Evolutionary conservation across 2,329 filamentous ascomycete genomes (phyloP).

Genomic region (Rutstroemia sp.): DNA sequence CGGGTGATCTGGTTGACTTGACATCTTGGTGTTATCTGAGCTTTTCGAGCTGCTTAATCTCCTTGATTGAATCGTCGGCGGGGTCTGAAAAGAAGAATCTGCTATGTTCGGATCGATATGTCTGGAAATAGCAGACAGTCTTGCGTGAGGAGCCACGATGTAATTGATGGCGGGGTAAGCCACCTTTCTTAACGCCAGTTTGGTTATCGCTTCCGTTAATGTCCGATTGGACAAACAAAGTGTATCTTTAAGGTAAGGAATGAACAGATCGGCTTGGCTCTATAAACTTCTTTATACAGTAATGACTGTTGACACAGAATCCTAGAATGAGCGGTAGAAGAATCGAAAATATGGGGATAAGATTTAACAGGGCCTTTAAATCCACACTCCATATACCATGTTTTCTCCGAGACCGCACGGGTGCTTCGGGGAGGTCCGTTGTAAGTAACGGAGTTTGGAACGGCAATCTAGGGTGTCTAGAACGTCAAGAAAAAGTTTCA

Average conservation of each 20-base stretch:
- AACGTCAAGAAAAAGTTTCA: not conserved
- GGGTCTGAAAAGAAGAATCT: not conserved
- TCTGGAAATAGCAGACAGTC: slow-evolving; percentile 31
- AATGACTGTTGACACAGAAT: not conserved
- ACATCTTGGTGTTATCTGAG: slow-evolving; percentile 38
- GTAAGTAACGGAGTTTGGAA: not conserved
- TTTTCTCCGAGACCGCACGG: not conserved
- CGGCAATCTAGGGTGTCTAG: no score
- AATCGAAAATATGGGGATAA: not conserved
- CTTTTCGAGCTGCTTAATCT: slow-evolving; percentile 8
- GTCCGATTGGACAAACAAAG: slow-evolving; percentile 5
- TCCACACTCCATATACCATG: not conserved
- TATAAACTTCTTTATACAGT: not conserved
- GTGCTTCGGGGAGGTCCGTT: not conserved
- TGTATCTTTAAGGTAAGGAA: not conserved
- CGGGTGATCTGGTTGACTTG: slow-evolving; percentile 52
- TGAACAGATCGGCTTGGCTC: not conserved
- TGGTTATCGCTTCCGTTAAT: not conserved
- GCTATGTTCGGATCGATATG: slow-evolving; percentile 22
- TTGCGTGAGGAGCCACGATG: slow-evolving; percentile 13
- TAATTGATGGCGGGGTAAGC: slow-evolving; percentile 14
- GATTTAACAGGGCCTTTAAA: not conserved
- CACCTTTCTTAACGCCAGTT: slow-evolving; percentile 6
- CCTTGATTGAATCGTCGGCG: not conserved
- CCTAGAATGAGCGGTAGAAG: not conserved